Conservation (phyloP, 1,284 basidiomycete genomes). For the Lignosus rhinocerotis region DNA sequence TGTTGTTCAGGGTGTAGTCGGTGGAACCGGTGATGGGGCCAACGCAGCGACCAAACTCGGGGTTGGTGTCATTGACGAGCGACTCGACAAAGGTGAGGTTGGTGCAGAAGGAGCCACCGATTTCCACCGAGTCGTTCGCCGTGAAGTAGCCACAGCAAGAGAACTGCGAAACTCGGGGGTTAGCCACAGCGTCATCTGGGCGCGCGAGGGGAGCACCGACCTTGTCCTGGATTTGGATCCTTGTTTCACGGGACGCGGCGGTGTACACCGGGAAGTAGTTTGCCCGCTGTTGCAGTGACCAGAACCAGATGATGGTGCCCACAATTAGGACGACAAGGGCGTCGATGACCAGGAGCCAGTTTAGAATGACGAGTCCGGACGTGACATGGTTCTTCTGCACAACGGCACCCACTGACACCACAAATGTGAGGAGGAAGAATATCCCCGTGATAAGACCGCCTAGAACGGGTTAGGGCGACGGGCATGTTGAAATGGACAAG, state of each 20-base stretch:
- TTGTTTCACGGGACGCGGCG: conserved; percentile 44
- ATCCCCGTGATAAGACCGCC: conserved; percentile 75
- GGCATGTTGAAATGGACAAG: neutral
- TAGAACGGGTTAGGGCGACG: conserved; percentile 31
- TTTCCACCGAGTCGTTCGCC: conserved; percentile 56
- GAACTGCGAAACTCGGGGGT: conserved; percentile 43
- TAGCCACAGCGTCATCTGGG: neutral
- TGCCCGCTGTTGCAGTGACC: conserved; percentile 66
- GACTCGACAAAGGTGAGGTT: conserved; percentile 49
- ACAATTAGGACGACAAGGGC: conserved; percentile 57
- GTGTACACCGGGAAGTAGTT: conserved; percentile 65
- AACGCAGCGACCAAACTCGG: conserved; percentile 52
- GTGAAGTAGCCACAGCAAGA: conserved; percentile 84
- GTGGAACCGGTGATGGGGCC: conserved; percentile 61
- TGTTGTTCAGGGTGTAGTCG: conserved; percentile 72
- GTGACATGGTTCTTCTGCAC: conserved; percentile 69
- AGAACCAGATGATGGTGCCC: conserved; percentile 78
- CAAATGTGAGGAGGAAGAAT: conserved; percentile 64
- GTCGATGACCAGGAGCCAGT: conserved; percentile 68
- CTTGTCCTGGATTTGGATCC: conserved; percentile 69
- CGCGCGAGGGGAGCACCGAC: conserved; percentile 40
- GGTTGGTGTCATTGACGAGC: conserved; percentile 44
- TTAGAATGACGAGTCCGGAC: conserved; percentile 68
- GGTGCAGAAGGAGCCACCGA: conserved; percentile 64
- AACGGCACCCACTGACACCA: conserved; percentile 69